Evolutionary conservation across 1,284 basidiomycete species (phyloP).

Genomic region (Ceratobasidium papillatum): DNA sequence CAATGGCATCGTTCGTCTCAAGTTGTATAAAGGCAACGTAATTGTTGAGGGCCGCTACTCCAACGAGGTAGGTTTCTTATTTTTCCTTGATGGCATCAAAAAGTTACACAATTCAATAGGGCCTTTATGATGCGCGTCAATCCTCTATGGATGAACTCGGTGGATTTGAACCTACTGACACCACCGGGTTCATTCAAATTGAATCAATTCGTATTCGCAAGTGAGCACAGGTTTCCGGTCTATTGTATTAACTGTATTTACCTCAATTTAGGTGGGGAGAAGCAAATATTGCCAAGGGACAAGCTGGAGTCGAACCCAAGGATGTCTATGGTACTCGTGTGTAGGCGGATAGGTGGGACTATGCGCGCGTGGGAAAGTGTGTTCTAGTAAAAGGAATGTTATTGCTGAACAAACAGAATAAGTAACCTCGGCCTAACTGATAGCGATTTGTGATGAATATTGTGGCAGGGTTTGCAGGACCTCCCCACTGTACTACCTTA

Average conservation of each 20-base stretch:
- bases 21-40: conserved; percentile 97
- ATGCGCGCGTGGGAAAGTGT: neutral
- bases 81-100: neutral
- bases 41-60: conserved; percentile 92
- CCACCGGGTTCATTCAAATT: conserved; percentile 93
- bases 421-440: neutral
- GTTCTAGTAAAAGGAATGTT: neutral
- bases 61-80: conserved; percentile 68
- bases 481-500: neutral
- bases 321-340: conserved; percentile 76
- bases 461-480: neutral
- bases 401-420: conserved; percentile 1
- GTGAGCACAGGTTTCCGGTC: conserved; percentile 59
- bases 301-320: conserved; percentile 76
- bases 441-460: neutral
- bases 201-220: conserved; percentile 97
- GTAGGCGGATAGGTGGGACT: conserved; percentile 44
- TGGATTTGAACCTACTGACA: conserved; percentile 94
- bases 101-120: conserved; percentile 56
- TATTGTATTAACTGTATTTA: conserved; percentile 40
- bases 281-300: conserved; percentile 82
- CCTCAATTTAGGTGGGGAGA: conserved; percentile 73
- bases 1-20: conserved; percentile 90
- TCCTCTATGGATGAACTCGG: conserved; percentile 99
- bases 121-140: conserved; percentile 94